Evolutionary conservation across 805 yeast species (phyloP).

Genomic region (Candida quercuum): DNA sequence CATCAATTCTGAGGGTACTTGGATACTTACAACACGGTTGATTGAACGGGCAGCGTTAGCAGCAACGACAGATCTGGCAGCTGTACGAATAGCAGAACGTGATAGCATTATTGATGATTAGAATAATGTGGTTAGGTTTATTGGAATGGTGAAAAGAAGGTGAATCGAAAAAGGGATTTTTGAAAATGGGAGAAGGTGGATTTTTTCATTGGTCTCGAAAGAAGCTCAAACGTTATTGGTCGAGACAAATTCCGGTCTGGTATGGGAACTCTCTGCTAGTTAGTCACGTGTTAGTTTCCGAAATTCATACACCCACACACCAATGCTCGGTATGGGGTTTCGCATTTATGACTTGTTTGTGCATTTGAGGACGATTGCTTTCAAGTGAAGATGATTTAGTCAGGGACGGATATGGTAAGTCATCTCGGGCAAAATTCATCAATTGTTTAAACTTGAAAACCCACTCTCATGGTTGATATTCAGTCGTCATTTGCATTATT

Average conservation of each 20-base stretch:
- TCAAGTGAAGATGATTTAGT: no score
- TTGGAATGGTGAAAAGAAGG: constrained; percentile 12
- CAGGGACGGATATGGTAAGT: no score
- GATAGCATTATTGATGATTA: constrained; percentile 54
- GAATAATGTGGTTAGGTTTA: constrained; percentile 9
- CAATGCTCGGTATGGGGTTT: no score
- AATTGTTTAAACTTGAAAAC: no score
- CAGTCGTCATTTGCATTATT: no score
- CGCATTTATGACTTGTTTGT: no score
- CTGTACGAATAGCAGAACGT: constrained; percentile 82
- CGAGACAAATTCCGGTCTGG: constrained; percentile 1
- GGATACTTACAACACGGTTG: constrained; percentile 35
- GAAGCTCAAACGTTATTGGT: constrained; percentile 11
- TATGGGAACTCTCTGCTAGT: neutral
- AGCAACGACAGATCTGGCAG: constrained; percentile 72
- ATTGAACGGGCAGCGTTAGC: constrained; percentile 38
- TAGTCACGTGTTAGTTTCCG: neutral
- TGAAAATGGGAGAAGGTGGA: constrained; percentile 9
- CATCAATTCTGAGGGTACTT: neutral
- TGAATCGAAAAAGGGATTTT: constrained; percentile 19
- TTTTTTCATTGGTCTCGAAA: constrained; percentile 19
- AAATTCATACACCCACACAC: neutral
- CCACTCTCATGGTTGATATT: no score
- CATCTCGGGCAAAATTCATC: no score
- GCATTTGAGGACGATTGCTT: no score